Conservation (phyloP, 2,329 filamentous ascomycete species). For the Zymoseptoria passerinii region DNA sequence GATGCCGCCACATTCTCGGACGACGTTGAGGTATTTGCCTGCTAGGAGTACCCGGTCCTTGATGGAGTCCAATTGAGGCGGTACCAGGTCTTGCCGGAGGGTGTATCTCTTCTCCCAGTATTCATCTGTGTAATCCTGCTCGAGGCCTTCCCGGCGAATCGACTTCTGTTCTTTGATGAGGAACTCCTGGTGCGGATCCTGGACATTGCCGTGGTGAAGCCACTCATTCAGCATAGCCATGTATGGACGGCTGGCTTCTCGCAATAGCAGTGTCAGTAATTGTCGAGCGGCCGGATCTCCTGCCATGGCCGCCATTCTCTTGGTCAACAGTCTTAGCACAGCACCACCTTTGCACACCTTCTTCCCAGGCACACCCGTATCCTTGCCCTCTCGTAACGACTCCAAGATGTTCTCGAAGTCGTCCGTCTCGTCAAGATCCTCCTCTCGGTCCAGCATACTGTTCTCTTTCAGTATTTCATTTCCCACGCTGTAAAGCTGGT, state of each 20-base stretch:
- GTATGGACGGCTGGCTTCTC: slow-evolving; percentile 86
- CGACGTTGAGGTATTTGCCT: slow-evolving; percentile 96
- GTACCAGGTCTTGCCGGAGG: slow-evolving; percentile 81
- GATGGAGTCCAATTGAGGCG: slow-evolving; percentile 80
- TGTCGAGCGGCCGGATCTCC: slow-evolving; percentile 83
- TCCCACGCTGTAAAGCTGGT: slow-evolving; percentile 78
- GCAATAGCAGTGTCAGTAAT: slow-evolving; percentile 70
- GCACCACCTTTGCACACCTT: slow-evolving; percentile 96
- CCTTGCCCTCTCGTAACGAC: slow-evolving; percentile 76
- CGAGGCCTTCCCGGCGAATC: slow-evolving; percentile 79
- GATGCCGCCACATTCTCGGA: slow-evolving; percentile 91
- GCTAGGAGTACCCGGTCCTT: slow-evolving; percentile 92
- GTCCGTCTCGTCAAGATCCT: slow-evolving; percentile 55
- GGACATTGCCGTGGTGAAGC: slow-evolving; percentile 92
- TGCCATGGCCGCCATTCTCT: slow-evolving; percentile 77
- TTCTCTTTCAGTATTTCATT: slow-evolving; percentile 85
- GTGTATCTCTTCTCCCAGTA: slow-evolving; percentile 99
- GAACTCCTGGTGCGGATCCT: slow-evolving; percentile 89
- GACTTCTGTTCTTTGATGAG: slow-evolving; percentile 93
- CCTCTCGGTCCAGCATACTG: slow-evolving; percentile 72
- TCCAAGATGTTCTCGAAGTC: slow-evolving; percentile 92
- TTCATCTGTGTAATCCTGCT: slow-evolving; percentile 96
- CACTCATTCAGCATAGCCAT: slow-evolving; percentile 99
- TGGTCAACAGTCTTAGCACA: slow-evolving; percentile 80
- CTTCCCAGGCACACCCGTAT: slow-evolving; percentile 73